A percentile compares a stretch with the other conserved stretches of the same genome.
Evolutionary conservation across 2,329 filamentous ascomycete species (phyloP).

Genomic region (Acrocalymma vagum): DNA sequence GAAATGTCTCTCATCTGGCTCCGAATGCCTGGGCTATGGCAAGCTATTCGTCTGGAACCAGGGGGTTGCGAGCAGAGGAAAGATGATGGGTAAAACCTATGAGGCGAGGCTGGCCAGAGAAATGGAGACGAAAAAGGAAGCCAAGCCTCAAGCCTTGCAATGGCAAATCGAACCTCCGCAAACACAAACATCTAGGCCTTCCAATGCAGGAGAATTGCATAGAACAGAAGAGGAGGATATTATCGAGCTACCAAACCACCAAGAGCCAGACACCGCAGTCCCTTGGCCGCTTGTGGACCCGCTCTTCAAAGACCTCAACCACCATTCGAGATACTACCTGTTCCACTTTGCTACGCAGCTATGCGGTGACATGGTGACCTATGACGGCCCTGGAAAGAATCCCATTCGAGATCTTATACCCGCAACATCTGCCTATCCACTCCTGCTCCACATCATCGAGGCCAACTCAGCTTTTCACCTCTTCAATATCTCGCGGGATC

Average conservation of each 20-base stretch:
- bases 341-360: slow-evolving; percentile 59
- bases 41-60: slow-evolving; percentile 68
- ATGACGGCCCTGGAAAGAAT: slow-evolving; percentile 56
- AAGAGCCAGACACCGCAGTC: slow-evolving; percentile 32
- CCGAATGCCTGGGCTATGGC: slow-evolving; percentile 70
- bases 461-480: slow-evolving; percentile 60
- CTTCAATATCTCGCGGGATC: slow-evolving; percentile 48
- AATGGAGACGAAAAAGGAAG: slow-evolving; percentile 28
- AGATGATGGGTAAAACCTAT: slow-evolving; percentile 63
- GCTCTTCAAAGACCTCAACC: slow-evolving; percentile 62
- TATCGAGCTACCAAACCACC: not conserved
- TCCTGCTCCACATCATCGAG: slow-evolving; percentile 56
- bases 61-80: slow-evolving; percentile 60
- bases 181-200: not conserved
- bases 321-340: slow-evolving; percentile 56
- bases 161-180: too few relatives aligned
- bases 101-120: too few relatives aligned
- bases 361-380: slow-evolving; percentile 63
- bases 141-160: slow-evolving; percentile 30
- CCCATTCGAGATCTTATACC: slow-evolving; percentile 59
- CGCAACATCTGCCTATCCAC: slow-evolving; percentile 53
- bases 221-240: not conserved
- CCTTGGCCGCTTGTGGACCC: slow-evolving; percentile 61
- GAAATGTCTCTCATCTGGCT: slow-evolving; percentile 65
- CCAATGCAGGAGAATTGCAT: too few relatives aligned